phyloP scores from a whole-genome alignment of 352 stramenopile genomes.

The Pythium myriotylum region DNA sequence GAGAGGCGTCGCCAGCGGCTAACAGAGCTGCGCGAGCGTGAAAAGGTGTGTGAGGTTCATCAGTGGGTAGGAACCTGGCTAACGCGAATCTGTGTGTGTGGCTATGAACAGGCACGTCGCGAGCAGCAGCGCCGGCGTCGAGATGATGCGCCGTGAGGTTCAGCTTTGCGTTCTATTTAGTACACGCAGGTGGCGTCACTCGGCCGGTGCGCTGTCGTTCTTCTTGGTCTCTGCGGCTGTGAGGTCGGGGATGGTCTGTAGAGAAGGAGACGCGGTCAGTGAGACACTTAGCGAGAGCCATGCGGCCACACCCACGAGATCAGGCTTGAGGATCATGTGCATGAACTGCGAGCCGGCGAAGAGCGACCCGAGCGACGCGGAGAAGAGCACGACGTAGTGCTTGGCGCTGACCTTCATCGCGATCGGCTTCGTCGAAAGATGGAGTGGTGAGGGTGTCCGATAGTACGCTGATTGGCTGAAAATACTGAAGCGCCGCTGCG shows the following conservation, averaged over 20 bases:
- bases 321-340: constrained; percentile 81
- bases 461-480: constrained; percentile 24
- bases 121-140: constrained; percentile 55
- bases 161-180: constrained; percentile 21
- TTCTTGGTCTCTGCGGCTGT: background rate
- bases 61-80: too few relatives aligned
- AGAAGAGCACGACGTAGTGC: constrained; percentile 79
- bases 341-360: constrained; percentile 85
- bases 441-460: background rate
- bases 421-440: constrained; percentile 18
- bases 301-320: constrained; percentile 51
- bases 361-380: constrained; percentile 72
- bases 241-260: constrained; percentile 55
- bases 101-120: constrained; percentile 39
- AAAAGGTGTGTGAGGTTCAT: constrained; percentile 63
- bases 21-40: constrained; percentile 64
- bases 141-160: constrained; percentile 28
- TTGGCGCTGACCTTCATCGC: constrained; percentile 68
- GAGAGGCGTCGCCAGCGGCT: constrained; percentile 63
- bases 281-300: background rate
- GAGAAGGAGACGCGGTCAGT: too few relatives aligned
- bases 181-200: constrained; percentile 1
- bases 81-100: background rate
- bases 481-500: too few relatives aligned
- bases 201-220: background rate